Evolutionary conservation across 2,329 filamentous ascomycete species (phyloP), one percentile per base, ranked within the genome.

Genomic region (Cadophora gregata): DNA sequence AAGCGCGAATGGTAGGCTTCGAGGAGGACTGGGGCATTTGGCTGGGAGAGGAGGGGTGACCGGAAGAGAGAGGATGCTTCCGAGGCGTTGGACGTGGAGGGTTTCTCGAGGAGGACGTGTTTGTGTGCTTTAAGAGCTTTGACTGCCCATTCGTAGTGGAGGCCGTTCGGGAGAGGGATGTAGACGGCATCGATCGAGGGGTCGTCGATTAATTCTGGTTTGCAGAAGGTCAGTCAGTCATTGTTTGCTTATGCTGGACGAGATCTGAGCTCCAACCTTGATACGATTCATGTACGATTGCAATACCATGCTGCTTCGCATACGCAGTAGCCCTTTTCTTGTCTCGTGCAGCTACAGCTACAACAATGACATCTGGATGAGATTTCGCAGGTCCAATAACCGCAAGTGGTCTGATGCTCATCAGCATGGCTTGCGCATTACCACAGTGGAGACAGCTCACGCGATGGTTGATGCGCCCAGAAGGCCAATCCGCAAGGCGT

Each of bases 1-100:
- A 87, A 86, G 29, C 79, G 77, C 66, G 79, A 79, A 71, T 86
- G 84, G 65, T 83, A 82, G 3, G 84, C 85, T 75, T 88, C 85
- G 3, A 87, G 78, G 2, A 85, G 74, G 0, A 86, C 78, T 0
- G 82, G 84, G 0, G 79, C 77, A 19, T 75, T 71, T 0, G 77
- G 73, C 0, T 72, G 59, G 31, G 68, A 67, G 53, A 82, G 70
- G 16, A 78, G 66, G 0, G 79, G 78, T 24, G 77, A 76, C 33
- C 71, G 75, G 72, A 86, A 85, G 19, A 86, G 78, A 0, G 71
- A 68, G 21, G 74, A 72, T 2, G 83, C 84, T 56, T 69, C 65
- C 21, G 50, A 27, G 7, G 27, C 63, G 47, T 68, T 70, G 8
- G 63, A 59, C 42, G 62, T 59, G 8, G 59, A 59, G 2, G 68